Base-by-base conservation (phyloP, 371 early-diverging fungal species). In the Mucor racemosus region DNA sequence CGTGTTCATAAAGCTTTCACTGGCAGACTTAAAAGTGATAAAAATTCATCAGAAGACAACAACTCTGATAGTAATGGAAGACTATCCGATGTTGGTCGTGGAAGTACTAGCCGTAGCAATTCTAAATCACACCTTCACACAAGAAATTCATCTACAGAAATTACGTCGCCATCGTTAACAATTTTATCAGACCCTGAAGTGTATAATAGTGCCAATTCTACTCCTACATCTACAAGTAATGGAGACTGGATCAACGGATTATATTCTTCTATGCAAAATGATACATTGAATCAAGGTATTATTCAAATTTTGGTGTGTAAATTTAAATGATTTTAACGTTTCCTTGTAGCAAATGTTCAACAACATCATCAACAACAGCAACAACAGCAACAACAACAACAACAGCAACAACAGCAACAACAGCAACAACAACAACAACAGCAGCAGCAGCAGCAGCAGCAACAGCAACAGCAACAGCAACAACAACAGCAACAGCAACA, bases 221-320 rank as follows among this genome's bases (percentile, higher is more conserved):
- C 61, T 6, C 72, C 77, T 2, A 59, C 75, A 4, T 74, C 74
- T 5, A 31, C 66, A 7, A 46, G 64, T 5, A 74, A 73, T 56
- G 79, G 74, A 15, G 81, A 81, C 15, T 81, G 81, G 79, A 75
- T 81, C 48, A 76, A 75, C 60, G 78, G 79, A 4, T 62, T 81
- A 14, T 78, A 72, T 46, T 69, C 77, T 21, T 65, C 57, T 13
- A 17, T 71, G 17, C 77, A 79, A 34, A 41, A 46, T 1, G 65
- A 68, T 1, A 65, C 35, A 44, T 39, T 39, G 8, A 31, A 17
- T 15, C 69, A 66, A 67, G 26, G 68, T 73, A 74, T 62, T 36
- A 42, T 42, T 50, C 26, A 50, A 19, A 11, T 10, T 9, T 50
- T 19, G 10, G 9, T 5, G 50, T 50, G 26, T 13, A 11, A 38